These are phyloP conservation scores for Candida ipomoeae DNA, from an alignment of 805 yeast genomes.

Conservation along the genomic window DNA sequence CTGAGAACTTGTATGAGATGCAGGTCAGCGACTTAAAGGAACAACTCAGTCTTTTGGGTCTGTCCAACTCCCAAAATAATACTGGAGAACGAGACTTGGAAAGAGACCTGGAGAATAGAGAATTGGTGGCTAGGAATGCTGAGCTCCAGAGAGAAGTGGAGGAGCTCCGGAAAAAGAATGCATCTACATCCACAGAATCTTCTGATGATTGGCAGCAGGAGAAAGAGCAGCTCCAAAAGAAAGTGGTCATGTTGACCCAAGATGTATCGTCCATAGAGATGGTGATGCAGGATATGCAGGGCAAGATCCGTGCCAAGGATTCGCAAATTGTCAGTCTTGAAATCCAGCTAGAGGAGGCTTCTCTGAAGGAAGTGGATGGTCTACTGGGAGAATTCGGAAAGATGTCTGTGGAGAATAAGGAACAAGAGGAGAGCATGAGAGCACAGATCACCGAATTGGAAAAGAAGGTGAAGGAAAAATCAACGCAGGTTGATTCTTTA, in stretches of 20 bases:
- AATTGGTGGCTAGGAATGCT: not conserved
- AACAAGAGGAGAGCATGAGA: slow-evolving; percentile 6
- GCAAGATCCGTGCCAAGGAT: slow-evolving; percentile 13
- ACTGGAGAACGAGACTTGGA: no score
- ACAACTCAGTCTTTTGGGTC: slow-evolving; percentile 6
- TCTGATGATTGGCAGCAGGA: not conserved
- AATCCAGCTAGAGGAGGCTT: slow-evolving; percentile 9
- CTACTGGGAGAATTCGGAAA: slow-evolving; percentile 9
- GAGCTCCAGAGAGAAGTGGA: not conserved
- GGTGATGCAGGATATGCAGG: slow-evolving; percentile 15
- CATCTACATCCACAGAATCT: no score
- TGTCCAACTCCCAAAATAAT: not conserved
- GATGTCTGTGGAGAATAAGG: slow-evolving; percentile 7
- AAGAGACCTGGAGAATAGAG: no score
- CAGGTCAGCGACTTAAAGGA: slow-evolving; percentile 38
- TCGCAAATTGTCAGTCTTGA: slow-evolving; percentile 14
- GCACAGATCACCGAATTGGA: slow-evolving; percentile 5
- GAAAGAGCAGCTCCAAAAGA: slow-evolving; percentile 8
- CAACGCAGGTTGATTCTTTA: not conserved
- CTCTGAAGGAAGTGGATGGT: slow-evolving; percentile 2
- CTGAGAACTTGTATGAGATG: slow-evolving; percentile 45
- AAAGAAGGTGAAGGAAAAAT: not conserved
- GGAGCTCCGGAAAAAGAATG: not conserved
- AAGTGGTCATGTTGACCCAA: slow-evolving; percentile 13
- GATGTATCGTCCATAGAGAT: slow-evolving; percentile 16